Conservation (phyloP, 139 green algal genomes). For the Coccomyxa sp. region DNA sequence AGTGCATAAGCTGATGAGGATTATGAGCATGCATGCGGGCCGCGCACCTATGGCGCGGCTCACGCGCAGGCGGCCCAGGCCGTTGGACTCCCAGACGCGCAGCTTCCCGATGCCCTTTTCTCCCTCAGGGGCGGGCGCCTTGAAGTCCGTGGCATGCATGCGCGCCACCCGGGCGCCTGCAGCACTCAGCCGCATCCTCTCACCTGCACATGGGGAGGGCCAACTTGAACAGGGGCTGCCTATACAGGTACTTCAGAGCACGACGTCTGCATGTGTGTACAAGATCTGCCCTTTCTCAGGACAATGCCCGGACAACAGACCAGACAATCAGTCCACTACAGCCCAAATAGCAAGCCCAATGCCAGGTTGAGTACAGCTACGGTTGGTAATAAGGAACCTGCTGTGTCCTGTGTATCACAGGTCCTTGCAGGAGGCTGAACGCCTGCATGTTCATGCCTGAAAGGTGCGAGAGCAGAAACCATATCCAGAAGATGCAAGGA, state of each 20-base stretch:
- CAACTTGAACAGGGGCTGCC: neutral
- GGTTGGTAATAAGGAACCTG: conserved; percentile 7
- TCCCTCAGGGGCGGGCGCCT: neutral
- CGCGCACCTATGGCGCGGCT: neutral
- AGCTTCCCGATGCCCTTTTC: neutral
- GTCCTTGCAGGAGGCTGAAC: conserved; percentile 26
- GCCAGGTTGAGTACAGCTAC: too few relatives aligned
- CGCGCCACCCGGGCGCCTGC: neutral
- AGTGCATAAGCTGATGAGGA: neutral
- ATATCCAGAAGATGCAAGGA: too few relatives aligned
- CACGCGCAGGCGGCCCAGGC: neutral
- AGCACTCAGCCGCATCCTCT: neutral
- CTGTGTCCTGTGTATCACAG: neutral
- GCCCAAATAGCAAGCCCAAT: too few relatives aligned
- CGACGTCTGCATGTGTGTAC: too few relatives aligned
- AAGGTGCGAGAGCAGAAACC: neutral
- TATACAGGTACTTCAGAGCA: conserved; percentile 14
- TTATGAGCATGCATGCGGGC: neutral
- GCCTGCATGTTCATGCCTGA: conserved; percentile 28
- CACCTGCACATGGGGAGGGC: neutral
- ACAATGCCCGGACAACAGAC: too few relatives aligned
- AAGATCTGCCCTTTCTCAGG: too few relatives aligned
- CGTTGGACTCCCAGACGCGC: neutral
- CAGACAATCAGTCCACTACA: too few relatives aligned
- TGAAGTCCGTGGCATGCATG: neutral